Evolutionary conservation across 495 filamentous ascomycete species (phyloP).

Genomic region (Penicillium paxilli): DNA sequence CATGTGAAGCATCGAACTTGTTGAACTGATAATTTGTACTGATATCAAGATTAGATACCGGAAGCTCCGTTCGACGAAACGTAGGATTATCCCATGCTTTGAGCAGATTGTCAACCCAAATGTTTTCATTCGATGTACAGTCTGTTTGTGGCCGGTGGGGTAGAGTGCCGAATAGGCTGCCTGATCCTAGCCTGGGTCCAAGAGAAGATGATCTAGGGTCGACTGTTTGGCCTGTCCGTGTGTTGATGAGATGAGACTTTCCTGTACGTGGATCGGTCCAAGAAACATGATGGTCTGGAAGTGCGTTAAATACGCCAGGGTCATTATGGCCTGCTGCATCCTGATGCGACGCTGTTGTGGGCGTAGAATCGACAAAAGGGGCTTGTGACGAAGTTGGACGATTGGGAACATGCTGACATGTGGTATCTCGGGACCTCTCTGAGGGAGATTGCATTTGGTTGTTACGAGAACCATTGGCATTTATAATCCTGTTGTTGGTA

Average conservation of each 20-base stretch:
- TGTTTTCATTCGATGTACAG: slow-evolving; percentile 4
- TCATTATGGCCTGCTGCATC: neutral
- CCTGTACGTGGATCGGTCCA: slow-evolving; percentile 74
- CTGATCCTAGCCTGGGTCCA: neutral
- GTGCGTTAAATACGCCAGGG: neutral
- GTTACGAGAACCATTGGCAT: neutral
- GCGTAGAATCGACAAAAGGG: neutral
- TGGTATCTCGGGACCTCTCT: neutral
- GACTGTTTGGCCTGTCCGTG: slow-evolving; percentile 59
- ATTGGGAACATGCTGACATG: neutral
- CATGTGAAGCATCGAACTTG: neutral
- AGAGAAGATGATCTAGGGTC: neutral
- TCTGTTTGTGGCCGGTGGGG: slow-evolving; percentile 17
- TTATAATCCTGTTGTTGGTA: neutral
- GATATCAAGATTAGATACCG: slow-evolving; percentile 41
- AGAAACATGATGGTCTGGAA: slow-evolving; percentile 40
- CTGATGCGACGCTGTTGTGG: neutral
- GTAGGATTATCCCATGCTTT: slow-evolving; percentile 62
- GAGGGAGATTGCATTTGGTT: neutral
- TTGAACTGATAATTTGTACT: slow-evolving; percentile 1
- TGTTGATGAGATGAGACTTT: slow-evolving; percentile 55
- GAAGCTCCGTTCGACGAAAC: slow-evolving; percentile 53
- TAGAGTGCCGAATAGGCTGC: neutral
- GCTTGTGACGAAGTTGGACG: neutral
- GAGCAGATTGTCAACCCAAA: slow-evolving; percentile 41